These are phyloP conservation scores for Zangia roseola DNA, from an alignment of 768 basidiomycete species.

Conservation along the genomic window DNA sequence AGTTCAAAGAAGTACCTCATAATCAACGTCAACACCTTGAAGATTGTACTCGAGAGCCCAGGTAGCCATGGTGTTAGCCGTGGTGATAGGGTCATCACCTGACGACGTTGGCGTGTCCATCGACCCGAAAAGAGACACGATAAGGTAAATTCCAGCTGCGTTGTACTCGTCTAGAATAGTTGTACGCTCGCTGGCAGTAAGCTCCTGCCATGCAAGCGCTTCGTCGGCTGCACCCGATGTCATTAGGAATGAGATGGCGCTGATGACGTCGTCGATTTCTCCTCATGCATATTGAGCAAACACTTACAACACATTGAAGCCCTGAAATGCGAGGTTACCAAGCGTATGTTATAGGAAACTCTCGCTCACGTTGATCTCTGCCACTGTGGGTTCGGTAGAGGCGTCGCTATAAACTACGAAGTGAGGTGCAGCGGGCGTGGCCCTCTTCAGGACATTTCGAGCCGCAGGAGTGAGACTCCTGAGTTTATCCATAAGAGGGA, in stretches of 20 bases:
- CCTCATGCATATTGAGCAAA: neutral
- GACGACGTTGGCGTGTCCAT: slow-evolving; percentile 36
- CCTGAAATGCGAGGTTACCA: slow-evolving; percentile 8
- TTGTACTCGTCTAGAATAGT: slow-evolving; percentile 45
- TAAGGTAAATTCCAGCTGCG: slow-evolving; percentile 51
- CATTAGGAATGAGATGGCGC: slow-evolving; percentile 41
- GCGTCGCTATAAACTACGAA: slow-evolving; percentile 43
- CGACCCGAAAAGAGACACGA: slow-evolving; percentile 52
- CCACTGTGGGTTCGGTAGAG: slow-evolving; percentile 41
- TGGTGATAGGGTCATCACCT: slow-evolving; percentile 37
- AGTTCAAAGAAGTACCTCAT: slow-evolving; percentile 30
- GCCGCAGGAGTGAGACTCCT: slow-evolving; percentile 10
- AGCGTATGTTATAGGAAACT: neutral
- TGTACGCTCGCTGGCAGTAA: slow-evolving; percentile 36
- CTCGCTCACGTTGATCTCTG: slow-evolving; percentile 39
- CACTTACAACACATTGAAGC: slow-evolving; percentile 32
- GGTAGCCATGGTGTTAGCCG: slow-evolving; percentile 41
- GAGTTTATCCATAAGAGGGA: slow-evolving; percentile 7
- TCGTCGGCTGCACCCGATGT: slow-evolving; percentile 41
- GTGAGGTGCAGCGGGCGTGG: slow-evolving; percentile 43
- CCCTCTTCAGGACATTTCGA: slow-evolving; percentile 4
- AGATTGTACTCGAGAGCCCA: slow-evolving; percentile 45
- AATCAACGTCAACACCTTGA: slow-evolving; percentile 53
- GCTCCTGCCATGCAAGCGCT: slow-evolving; percentile 42
- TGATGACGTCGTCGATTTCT: slow-evolving; percentile 2